Evolutionary conservation across 2,329 filamentous ascomycete species (phyloP).

Genomic region (Metarhizium rileyi): DNA sequence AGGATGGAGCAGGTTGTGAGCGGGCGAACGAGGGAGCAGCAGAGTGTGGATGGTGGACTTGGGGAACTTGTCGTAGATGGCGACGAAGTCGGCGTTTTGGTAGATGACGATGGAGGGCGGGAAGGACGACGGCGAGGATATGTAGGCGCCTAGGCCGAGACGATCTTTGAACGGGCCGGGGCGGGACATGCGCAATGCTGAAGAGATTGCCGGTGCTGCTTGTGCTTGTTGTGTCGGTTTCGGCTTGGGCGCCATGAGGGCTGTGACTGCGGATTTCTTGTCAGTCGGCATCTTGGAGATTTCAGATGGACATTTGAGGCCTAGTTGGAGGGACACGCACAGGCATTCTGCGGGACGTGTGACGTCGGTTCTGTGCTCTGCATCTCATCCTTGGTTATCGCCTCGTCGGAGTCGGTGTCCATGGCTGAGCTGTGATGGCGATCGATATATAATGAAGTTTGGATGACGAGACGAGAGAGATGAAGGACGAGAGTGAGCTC

Average conservation of each 20-base stretch:
- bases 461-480: background rate
- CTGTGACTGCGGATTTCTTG: constrained; percentile 16
- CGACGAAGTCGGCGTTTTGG: constrained; percentile 58
- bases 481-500: background rate
- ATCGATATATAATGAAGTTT: background rate
- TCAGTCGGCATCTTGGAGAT: no score
- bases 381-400: constrained; percentile 32
- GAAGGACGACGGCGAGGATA: constrained; percentile 51
- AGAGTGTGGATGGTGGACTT: constrained; percentile 81
- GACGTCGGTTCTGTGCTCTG: constrained; percentile 19
- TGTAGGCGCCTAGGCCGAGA: constrained; percentile 58
- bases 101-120: constrained; percentile 54
- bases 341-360: constrained; percentile 3
- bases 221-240: constrained; percentile 16
- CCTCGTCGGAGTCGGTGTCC: constrained; percentile 26
- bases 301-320: no score
- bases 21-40: constrained; percentile 65
- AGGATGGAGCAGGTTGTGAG: constrained; percentile 57
- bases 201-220: no score
- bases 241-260: constrained; percentile 28
- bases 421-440: background rate
- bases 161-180: constrained; percentile 36
- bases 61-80: constrained; percentile 75
- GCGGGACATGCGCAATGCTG: constrained; percentile 9
- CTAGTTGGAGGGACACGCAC: no score